These are phyloP conservation scores for Fennellomyces sp. DNA, from an alignment of 371 early-diverging fungal genomes.

Conservation along the genomic window DNA sequence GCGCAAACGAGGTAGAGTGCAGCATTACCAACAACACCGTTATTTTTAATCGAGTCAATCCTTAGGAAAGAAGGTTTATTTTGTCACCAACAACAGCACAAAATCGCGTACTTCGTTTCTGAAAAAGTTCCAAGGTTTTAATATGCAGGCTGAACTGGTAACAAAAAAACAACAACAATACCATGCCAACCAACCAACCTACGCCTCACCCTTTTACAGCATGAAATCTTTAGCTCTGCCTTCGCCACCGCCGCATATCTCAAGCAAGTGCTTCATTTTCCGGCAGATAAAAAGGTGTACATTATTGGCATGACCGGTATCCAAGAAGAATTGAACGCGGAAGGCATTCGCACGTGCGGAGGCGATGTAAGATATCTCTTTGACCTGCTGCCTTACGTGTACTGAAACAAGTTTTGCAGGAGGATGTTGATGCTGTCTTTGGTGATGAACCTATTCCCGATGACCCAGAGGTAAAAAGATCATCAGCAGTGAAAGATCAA, in stretches of 20 bases:
- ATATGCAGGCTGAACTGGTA: constrained; percentile 74
- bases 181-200: neutral
- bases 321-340: constrained; percentile 77
- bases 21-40: no score
- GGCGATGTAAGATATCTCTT: constrained; percentile 44
- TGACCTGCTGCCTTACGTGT: neutral
- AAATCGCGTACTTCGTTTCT: constrained; percentile 82
- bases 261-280: constrained; percentile 76
- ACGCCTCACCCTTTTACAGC: constrained; percentile 36
- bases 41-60: neutral
- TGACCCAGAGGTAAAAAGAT: constrained; percentile 41
- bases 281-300: constrained; percentile 86
- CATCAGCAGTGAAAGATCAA: neutral
- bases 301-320: constrained; percentile 93
- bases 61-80: constrained; percentile 82
- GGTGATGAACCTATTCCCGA: constrained; percentile 40
- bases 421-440: constrained; percentile 34
- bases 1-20: constrained; percentile 69
- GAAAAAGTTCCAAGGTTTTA: constrained; percentile 80
- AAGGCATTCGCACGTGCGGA: constrained; percentile 70
- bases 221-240: constrained; percentile 94
- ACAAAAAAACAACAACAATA: neutral
- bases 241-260: constrained; percentile 95
- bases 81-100: constrained; percentile 97
- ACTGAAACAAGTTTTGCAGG: constrained; percentile 22